These are phyloP conservation scores for Myriosclerotinia scirpicola DNA, from an alignment of 2,329 filamentous ascomycete genomes.

Conservation along the genomic window DNA sequence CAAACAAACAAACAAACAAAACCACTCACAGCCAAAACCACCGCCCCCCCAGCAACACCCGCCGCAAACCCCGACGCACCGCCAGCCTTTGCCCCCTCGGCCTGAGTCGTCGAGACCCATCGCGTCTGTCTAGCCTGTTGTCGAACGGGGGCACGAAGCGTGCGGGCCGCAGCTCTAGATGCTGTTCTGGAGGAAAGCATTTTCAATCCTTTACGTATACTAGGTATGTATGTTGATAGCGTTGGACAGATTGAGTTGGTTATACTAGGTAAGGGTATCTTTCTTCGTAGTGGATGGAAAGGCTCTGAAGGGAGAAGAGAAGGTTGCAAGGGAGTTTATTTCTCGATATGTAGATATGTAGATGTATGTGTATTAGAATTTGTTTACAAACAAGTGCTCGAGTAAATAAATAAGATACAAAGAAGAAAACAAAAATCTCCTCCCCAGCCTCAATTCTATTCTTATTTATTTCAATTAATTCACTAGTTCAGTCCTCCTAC, in stretches of 20 bases:
- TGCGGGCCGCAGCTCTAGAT: slow-evolving; percentile 31
- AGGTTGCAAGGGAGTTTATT: background rate
- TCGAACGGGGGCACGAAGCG: slow-evolving; percentile 26
- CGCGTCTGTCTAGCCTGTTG: slow-evolving; percentile 36
- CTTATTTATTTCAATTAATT: too few species aligned
- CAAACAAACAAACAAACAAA: too few species aligned
- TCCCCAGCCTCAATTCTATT: too few species aligned
- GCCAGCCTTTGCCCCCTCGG: slow-evolving; percentile 32
- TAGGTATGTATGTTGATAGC: too few species aligned
- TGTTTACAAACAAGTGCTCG: too few species aligned
- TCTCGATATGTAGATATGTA: too few species aligned
- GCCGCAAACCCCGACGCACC: slow-evolving; percentile 47
- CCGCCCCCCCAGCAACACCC: slow-evolving; percentile 50
- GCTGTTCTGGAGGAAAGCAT: slow-evolving; percentile 34
- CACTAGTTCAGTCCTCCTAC: too few species aligned
- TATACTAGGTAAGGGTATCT: background rate
- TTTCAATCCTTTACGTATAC: too few species aligned
- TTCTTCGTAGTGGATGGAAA: too few species aligned
- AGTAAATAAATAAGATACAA: too few species aligned
- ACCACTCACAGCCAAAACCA: slow-evolving; percentile 44
- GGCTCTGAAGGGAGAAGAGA: background rate
- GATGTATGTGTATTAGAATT: too few species aligned
- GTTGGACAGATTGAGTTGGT: background rate
- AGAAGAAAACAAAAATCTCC: too few species aligned
- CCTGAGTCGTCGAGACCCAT: slow-evolving; percentile 32